phyloP scores from a whole-genome alignment of 1,139 yeast species.

The Saccharomyces pastorianus region DNA sequence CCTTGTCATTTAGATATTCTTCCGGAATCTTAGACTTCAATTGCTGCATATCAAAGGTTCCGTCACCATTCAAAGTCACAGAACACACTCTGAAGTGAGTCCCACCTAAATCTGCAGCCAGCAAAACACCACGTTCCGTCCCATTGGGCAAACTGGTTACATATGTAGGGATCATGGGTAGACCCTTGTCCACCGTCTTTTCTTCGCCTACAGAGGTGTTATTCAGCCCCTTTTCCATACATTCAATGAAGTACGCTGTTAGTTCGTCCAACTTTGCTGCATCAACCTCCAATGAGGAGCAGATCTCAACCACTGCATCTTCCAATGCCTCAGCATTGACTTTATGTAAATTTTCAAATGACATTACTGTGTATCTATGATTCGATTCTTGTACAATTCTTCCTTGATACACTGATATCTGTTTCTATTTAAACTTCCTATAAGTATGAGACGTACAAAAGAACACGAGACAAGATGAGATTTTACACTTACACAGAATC shows the following conservation, averaged over 20 bases:
- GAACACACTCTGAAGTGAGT: slow-evolving; percentile 88
- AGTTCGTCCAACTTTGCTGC: slow-evolving; percentile 47
- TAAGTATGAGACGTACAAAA: not conserved
- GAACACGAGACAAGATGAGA: not conserved
- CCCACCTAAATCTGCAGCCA: slow-evolving; percentile 85
- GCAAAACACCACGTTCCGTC: slow-evolving; percentile 61
- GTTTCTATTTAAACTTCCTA: not conserved
- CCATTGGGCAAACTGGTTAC: slow-evolving; percentile 80
- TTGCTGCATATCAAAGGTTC: slow-evolving; percentile 66
- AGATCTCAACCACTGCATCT: slow-evolving; percentile 42
- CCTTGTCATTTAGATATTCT: slow-evolving; percentile 45
- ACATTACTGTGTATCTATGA: slow-evolving; percentile 13
- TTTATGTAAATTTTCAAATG: slow-evolving; percentile 26
- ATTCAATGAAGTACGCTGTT: slow-evolving; percentile 53
- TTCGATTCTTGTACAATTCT: not conserved
- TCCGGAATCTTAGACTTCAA: slow-evolving; percentile 66
- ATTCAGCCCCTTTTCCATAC: slow-evolving; percentile 56
- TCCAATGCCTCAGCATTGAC: slow-evolving; percentile 21
- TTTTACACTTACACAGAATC: not conserved
- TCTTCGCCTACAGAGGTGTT: slow-evolving; percentile 37
- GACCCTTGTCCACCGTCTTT: slow-evolving; percentile 28
- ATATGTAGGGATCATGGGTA: slow-evolving; percentile 87
- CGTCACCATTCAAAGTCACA: slow-evolving; percentile 69
- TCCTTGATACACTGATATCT: not conserved
- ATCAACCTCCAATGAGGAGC: slow-evolving; percentile 47